These are phyloP conservation scores for Oryza coarctata DNA, from an alignment of 176 grass and related monocot species.

Conservation along the genomic window DNA sequence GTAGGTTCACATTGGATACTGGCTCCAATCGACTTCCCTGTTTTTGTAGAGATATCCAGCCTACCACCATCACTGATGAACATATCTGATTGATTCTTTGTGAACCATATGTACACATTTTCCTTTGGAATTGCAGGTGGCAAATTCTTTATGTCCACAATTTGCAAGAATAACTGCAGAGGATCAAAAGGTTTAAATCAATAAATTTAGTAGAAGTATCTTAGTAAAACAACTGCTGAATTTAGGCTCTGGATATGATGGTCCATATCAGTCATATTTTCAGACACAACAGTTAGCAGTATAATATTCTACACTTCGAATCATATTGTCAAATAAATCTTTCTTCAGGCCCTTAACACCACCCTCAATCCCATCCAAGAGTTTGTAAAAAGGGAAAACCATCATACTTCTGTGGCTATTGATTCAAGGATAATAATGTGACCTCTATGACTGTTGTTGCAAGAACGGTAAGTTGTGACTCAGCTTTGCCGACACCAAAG, in stretches of 20 bases:
- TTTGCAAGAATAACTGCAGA: constrained; percentile 80
- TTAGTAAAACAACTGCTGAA: not conserved
- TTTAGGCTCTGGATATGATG: not conserved
- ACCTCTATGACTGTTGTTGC: constrained; percentile 58
- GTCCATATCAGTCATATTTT: not conserved
- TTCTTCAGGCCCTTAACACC: not conserved
- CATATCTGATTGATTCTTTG: constrained; percentile 69
- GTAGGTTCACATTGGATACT: constrained; percentile 76
- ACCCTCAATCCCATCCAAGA: not conserved
- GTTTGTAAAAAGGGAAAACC: not conserved
- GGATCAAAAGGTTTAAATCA: constrained; percentile 12
- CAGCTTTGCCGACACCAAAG: constrained; percentile 5
- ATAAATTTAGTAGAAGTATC: constrained; percentile 13
- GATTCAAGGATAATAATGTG: constrained; percentile 10
- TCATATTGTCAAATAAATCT: not conserved
- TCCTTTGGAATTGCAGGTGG: constrained; percentile 49
- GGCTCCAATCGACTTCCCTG: constrained; percentile 51
- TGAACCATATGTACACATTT: constrained; percentile 62
- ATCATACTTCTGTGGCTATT: not conserved
- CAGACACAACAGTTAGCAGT: not conserved
- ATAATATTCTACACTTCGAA: not conserved
- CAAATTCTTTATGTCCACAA: constrained; percentile 80
- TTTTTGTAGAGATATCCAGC: constrained; percentile 56
- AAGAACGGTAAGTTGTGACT: constrained; percentile 46
- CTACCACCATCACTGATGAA: constrained; percentile 57